These are phyloP conservation scores for Chloropicon primus DNA, from an alignment of 139 green algal genomes.

Conservation along the genomic window DNA sequence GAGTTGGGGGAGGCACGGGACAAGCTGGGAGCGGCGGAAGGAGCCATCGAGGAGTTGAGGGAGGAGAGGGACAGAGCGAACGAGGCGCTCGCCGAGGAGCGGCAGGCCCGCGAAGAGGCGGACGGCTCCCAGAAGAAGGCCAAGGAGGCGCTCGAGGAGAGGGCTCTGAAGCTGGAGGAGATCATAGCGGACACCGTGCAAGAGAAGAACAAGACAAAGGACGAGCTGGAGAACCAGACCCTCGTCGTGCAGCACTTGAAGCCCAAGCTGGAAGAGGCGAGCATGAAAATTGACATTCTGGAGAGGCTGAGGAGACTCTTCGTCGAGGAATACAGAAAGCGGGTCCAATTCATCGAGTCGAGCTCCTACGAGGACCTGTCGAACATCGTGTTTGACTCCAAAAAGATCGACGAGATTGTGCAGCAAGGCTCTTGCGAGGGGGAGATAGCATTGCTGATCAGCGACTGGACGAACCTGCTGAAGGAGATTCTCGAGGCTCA, in stretches of 20 bases:
- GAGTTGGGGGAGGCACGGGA: background rate
- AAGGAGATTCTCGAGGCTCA: background rate
- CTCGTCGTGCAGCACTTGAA: background rate
- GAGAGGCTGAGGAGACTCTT: background rate
- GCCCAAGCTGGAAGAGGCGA: background rate
- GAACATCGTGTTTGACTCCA: background rate
- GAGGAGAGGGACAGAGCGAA: background rate
- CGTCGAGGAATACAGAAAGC: background rate
- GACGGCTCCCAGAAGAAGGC: background rate
- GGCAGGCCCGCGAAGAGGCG: background rate
- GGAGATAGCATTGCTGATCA: background rate
- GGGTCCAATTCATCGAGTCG: background rate
- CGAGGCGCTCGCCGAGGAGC: background rate
- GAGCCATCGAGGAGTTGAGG: background rate
- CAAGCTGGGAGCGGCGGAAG: background rate
- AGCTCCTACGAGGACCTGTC: background rate
- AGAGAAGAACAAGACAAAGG: background rate
- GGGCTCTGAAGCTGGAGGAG: background rate
- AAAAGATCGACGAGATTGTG: background rate
- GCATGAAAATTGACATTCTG: background rate
- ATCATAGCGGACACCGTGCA: background rate
- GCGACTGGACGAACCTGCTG: background rate
- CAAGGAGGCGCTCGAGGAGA: background rate
- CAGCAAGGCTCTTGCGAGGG: background rate
- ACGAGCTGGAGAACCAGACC: background rate